phyloP scores from a whole-genome alignment of 495 filamentous ascomycete genomes.

The Delitschia confertaspora region DNA sequence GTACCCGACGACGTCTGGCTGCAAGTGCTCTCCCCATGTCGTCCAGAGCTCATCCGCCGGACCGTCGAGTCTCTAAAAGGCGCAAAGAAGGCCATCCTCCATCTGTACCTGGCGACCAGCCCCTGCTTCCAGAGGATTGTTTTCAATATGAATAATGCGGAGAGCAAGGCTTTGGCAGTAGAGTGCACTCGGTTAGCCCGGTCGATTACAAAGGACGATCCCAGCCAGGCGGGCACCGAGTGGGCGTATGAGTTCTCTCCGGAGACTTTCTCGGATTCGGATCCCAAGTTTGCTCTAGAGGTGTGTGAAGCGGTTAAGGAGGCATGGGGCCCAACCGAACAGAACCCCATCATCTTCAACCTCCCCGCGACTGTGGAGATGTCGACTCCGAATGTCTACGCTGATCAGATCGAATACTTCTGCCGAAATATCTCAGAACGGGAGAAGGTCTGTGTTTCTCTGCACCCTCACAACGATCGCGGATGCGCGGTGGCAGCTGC shows the following conservation, averaged over 20 bases:
- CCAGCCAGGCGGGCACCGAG: slow-evolving; percentile 61
- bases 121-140: slow-evolving; percentile 85
- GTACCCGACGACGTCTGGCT: slow-evolving; percentile 92
- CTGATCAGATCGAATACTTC: slow-evolving; percentile 96
- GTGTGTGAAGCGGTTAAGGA: slow-evolving; percentile 92
- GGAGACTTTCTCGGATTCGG: slow-evolving; percentile 90
- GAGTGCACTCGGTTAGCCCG: slow-evolving; percentile 78
- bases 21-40: slow-evolving; percentile 88
- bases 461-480: slow-evolving; percentile 92
- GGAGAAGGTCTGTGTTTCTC: slow-evolving; percentile 70
- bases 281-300: slow-evolving; percentile 70
- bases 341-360: slow-evolving; percentile 94
- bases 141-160: slow-evolving; percentile 74
- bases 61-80: slow-evolving; percentile 87
- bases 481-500: slow-evolving; percentile 84
- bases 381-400: slow-evolving; percentile 91
- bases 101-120: slow-evolving; percentile 93
- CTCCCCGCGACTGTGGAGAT: slow-evolving; percentile 94
- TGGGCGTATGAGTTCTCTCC: slow-evolving; percentile 97
- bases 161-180: slow-evolving; percentile 76
- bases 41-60: slow-evolving; percentile 81
- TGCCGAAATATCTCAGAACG: slow-evolving; percentile 67
- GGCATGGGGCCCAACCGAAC: slow-evolving; percentile 78
- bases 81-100: slow-evolving; percentile 89
- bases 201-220: slow-evolving; percentile 92